These are phyloP conservation scores for Phytophthora fragariae DNA, from an alignment of 352 stramenopile genomes.

Conservation along the genomic window DNA sequence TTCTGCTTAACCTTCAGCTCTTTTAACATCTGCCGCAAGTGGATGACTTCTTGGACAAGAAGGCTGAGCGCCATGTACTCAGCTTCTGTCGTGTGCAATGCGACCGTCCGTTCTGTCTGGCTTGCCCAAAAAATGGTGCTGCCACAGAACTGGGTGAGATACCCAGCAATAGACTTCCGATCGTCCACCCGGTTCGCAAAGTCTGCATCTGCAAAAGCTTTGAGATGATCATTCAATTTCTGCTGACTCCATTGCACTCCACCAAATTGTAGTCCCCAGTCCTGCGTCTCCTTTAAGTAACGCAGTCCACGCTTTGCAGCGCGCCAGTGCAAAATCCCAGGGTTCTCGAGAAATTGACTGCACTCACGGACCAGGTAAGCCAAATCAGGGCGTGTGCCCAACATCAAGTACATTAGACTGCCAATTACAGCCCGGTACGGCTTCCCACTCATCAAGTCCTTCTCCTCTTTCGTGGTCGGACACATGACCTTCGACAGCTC, in stretches of 20 bases:
- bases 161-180: not conserved
- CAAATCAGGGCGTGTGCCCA: slow-evolving; percentile 25
- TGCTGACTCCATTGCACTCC: not conserved
- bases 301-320: not conserved
- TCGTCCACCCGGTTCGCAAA: not conserved
- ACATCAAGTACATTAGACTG: slow-evolving; percentile 22
- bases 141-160: not conserved
- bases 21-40: not conserved
- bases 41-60: not conserved
- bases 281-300: not conserved
- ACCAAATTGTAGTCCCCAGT: not conserved
- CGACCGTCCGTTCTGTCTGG: not conserved
- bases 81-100: not conserved
- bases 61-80: not conserved
- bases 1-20: no score
- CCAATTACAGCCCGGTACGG: not conserved
- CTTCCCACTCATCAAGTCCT: not conserved
- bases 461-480: not conserved
- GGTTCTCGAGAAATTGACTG: not conserved
- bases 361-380: not conserved
- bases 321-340: not conserved
- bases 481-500: not conserved
- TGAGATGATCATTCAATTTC: not conserved
- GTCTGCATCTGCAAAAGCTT: not conserved
- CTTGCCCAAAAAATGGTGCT: not conserved